Evolutionary conservation across 2,329 filamentous ascomycete genomes (phyloP).

Genomic region (Colletotrichum tamarilloi): DNA sequence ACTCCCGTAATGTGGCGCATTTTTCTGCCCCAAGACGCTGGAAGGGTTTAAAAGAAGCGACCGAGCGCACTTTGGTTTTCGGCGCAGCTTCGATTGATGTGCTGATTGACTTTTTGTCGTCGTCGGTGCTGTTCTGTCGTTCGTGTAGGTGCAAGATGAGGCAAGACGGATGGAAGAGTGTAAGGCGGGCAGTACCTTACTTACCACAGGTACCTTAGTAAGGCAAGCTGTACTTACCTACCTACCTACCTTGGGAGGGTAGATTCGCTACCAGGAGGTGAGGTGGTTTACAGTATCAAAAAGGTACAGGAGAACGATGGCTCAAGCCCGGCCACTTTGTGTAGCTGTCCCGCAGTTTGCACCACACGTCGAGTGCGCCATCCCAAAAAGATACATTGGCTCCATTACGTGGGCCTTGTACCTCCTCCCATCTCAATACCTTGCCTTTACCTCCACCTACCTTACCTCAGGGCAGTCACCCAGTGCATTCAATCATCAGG

Average conservation of each 20-base stretch:
- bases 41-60: not conserved
- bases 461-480: not conserved
- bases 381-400: conserved; percentile 1
- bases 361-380: not conserved
- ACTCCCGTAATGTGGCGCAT: conserved; percentile 16
- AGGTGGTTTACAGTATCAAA: not conserved
- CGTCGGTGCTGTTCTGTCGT: not conserved
- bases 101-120: conserved; percentile 8
- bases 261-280: too few species aligned
- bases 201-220: too few species aligned
- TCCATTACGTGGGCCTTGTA: not conserved
- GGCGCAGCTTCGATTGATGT: not conserved
- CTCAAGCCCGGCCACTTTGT: not conserved
- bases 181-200: not conserved
- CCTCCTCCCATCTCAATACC: not conserved
- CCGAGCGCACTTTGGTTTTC: conserved; percentile 11
- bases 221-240: too few species aligned
- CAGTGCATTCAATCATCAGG: conserved; percentile 11
- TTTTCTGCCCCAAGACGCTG: not conserved
- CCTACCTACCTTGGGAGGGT: too few species aligned
- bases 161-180: not conserved
- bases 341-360: not conserved
- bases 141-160: not conserved
- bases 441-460: too few species aligned
- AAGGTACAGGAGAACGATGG: not conserved